Conservation (phyloP, 2,329 filamentous ascomycete species). For the Verruconis gallopava region DNA sequence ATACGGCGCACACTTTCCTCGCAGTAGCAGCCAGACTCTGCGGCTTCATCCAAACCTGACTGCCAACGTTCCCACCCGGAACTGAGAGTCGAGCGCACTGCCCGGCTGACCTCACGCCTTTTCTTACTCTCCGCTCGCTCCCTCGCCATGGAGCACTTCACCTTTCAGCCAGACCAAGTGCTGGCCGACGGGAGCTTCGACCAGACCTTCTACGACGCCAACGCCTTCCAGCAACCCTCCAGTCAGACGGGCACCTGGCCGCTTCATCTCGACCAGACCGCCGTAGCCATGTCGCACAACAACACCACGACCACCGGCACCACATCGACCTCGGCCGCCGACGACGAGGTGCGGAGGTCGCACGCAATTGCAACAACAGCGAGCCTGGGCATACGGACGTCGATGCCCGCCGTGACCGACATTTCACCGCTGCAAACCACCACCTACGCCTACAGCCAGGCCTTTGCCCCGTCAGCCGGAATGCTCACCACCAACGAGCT, state of each 20-base stretch:
- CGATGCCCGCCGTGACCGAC: neutral
- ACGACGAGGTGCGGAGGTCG: slow-evolving; percentile 7
- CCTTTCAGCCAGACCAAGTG: slow-evolving; percentile 26
- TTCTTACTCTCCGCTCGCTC: slow-evolving; percentile 1
- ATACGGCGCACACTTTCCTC: too few relatives aligned
- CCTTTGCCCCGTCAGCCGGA: slow-evolving; percentile 12
- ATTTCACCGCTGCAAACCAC: slow-evolving; percentile 17
- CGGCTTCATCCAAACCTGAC: neutral
- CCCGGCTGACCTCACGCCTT: neutral
- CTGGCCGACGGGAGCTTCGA: slow-evolving; percentile 29
- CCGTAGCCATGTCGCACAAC: too few relatives aligned
- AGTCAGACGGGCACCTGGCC: slow-evolving; percentile 24
- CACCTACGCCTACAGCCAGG: slow-evolving; percentile 18
- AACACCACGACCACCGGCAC: slow-evolving; percentile 21
- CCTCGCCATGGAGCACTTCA: slow-evolving; percentile 30
- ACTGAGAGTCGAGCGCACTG: neutral
- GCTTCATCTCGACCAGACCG: slow-evolving; percentile 22
- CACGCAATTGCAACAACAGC: slow-evolving; percentile 12
- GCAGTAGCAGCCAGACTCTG: neutral
- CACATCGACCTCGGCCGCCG: slow-evolving; percentile 7
- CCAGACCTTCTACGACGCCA: slow-evolving; percentile 19
- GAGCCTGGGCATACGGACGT: slow-evolving; percentile 7
- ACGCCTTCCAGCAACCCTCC: slow-evolving; percentile 18
- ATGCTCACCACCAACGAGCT: slow-evolving; percentile 16
- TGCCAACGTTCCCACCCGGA: neutral